Evolutionary conservation across 371 early-diverging fungal genomes (phyloP).

Genomic region (Parasitella parasitica): DNA sequence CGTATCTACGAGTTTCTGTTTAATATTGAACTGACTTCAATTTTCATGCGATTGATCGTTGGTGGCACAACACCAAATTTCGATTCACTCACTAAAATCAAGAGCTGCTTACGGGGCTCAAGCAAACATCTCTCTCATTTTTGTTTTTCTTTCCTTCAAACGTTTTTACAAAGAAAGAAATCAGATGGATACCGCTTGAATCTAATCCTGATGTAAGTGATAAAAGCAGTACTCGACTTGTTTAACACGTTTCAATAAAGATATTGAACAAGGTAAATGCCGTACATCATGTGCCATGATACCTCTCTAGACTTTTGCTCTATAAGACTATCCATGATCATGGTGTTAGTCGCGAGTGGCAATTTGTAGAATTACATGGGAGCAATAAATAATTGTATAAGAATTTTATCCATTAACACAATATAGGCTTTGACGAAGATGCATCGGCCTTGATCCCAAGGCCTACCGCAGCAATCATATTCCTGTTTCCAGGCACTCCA

Average conservation of each 20-base stretch:
- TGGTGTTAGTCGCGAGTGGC: constrained; percentile 52
- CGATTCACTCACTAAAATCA: not conserved
- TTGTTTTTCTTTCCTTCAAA: not conserved
- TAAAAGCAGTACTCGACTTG: not conserved
- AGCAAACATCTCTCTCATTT: not conserved
- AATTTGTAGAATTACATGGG: constrained; percentile 66
- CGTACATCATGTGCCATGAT: not conserved
- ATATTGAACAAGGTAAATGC: constrained; percentile 64
- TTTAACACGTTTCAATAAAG: constrained; percentile 19
- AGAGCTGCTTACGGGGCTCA: not conserved
- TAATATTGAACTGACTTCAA: not conserved
- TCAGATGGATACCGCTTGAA: constrained; percentile 81
- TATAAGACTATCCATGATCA: constrained; percentile 59
- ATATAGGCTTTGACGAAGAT: constrained; percentile 78
- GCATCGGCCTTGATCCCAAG: constrained; percentile 74
- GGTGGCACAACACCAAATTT: not conserved
- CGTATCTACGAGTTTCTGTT: not conserved
- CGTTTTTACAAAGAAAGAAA: constrained; percentile 2
- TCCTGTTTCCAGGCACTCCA: constrained; percentile 69
- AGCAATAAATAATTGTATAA: not conserved
- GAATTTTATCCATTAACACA: too few species aligned
- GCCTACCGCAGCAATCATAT: constrained; percentile 79
- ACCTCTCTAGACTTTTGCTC: too few species aligned
- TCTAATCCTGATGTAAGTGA: constrained; percentile 74
- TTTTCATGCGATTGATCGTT: not conserved